phyloP scores from a whole-genome alignment of 2,329 filamentous ascomycete genomes.

The Cryphonectria carpinicola region DNA sequence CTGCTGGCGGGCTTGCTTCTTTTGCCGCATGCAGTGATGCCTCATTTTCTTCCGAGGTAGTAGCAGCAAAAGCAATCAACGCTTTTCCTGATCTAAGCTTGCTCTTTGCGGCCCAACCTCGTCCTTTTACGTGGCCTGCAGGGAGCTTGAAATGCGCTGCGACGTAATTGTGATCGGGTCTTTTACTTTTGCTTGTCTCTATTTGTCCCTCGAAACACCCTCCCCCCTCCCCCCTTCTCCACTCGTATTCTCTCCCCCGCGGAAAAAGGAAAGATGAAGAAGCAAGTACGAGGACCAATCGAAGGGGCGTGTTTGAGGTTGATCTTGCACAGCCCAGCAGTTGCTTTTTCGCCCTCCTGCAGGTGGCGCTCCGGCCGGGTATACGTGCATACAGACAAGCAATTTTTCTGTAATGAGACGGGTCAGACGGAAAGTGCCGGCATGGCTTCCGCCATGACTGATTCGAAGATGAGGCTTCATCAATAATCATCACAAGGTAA shows the following conservation, averaged over 20 bases:
- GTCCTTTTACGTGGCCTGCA: not conserved
- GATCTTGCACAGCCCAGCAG: not conserved
- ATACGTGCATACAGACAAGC: not conserved
- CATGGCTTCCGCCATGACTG: not conserved
- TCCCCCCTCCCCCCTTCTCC: not conserved
- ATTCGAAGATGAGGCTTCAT: not conserved
- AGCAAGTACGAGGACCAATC: not conserved
- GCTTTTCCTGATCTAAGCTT: not conserved
- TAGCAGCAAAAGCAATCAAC: not conserved
- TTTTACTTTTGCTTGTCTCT: not conserved
- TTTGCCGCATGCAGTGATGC: not conserved
- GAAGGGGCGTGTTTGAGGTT: not conserved
- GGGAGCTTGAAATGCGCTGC: not conserved
- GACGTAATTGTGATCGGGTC: not conserved
- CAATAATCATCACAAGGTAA: not conserved
- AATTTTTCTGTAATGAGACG: not conserved
- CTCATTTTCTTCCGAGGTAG: not conserved
- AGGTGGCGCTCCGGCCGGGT: not conserved
- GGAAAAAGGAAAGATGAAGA: not conserved
- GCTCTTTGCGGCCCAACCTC: not conserved
- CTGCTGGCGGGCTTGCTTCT: not conserved
- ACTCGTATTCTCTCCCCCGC: not conserved
- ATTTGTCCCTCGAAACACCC: not conserved
- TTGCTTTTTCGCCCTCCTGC: not conserved
- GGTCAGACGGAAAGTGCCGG: not conserved